phyloP scores from a whole-genome alignment of 176 grass and related monocot species.

The Themeda triandra region DNA sequence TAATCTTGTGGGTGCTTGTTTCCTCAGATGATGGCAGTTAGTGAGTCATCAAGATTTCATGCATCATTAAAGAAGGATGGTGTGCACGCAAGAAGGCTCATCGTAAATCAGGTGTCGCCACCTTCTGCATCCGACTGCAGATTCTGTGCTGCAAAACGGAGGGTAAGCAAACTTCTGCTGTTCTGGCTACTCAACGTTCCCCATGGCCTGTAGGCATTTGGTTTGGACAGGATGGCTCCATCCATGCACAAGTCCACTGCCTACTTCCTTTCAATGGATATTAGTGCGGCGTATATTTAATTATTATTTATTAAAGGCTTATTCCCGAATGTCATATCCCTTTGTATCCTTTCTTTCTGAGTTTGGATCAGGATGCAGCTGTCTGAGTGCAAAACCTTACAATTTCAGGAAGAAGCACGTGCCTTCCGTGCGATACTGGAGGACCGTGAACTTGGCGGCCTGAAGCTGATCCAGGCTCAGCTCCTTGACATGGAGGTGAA shows the following conservation, averaged over 20 bases:
- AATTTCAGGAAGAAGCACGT: slow-evolving; percentile 55
- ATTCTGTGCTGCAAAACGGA: slow-evolving; percentile 52
- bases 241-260: neutral
- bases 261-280: neutral
- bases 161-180: slow-evolving; percentile 11
- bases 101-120: slow-evolving; percentile 47
- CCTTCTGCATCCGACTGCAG: slow-evolving; percentile 48
- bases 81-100: slow-evolving; percentile 35
- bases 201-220: neutral
- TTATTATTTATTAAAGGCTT: neutral
- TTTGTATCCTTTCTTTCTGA: neutral
- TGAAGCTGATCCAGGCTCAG: slow-evolving; percentile 52
- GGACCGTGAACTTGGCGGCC: slow-evolving; percentile 32
- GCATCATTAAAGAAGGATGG: slow-evolving; percentile 49
- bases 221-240: neutral
- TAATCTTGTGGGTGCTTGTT: neutral
- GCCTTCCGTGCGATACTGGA: slow-evolving; percentile 44
- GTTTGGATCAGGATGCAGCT: neutral
- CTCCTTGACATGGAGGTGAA: slow-evolving; percentile 47
- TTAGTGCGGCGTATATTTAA: neutral
- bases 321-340: neutral
- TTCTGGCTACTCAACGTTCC: neutral
- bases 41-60: slow-evolving; percentile 48
- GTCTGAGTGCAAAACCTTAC: neutral
- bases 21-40: slow-evolving; percentile 48